Evolutionary conservation across 495 filamentous ascomycete genomes (phyloP).

Genomic region (Hyaloscypha variabilis): DNA sequence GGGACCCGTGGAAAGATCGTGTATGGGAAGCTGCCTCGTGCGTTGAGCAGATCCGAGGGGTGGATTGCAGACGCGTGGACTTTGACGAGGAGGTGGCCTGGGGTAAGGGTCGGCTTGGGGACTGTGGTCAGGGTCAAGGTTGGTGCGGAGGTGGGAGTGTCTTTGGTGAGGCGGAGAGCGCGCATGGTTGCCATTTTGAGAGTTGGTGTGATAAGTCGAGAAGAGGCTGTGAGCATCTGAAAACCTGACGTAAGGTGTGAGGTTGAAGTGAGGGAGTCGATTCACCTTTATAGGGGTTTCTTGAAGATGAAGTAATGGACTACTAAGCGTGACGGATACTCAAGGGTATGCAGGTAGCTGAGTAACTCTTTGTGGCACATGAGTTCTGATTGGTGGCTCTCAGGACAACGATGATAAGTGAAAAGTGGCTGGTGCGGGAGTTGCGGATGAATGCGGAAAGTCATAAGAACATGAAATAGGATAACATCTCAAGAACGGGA

Average conservation of each 20-base stretch:
- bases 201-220: not conserved
- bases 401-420: no score
- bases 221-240: not conserved
- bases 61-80: conserved; percentile 37
- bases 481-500: no score
- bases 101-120: conserved; percentile 19
- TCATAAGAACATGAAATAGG: no score
- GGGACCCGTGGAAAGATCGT: conserved; percentile 44
- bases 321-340: not conserved
- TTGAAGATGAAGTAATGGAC: not conserved
- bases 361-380: not conserved
- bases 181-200: conserved; percentile 19
- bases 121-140: conserved; percentile 15
- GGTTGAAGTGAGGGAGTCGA: not conserved
- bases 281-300: not conserved
- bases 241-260: not conserved
- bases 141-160: conserved; percentile 5
- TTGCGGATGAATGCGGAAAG: no score
- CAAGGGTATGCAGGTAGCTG: not conserved
- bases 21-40: conserved; percentile 38
- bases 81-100: conserved; percentile 24
- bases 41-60: conserved; percentile 45
- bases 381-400: not conserved
- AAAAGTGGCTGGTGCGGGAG: no score
- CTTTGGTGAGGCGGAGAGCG: conserved; percentile 26